Base-by-base conservation (phyloP, 345 rosid species). In the Camelina neglecta region DNA sequence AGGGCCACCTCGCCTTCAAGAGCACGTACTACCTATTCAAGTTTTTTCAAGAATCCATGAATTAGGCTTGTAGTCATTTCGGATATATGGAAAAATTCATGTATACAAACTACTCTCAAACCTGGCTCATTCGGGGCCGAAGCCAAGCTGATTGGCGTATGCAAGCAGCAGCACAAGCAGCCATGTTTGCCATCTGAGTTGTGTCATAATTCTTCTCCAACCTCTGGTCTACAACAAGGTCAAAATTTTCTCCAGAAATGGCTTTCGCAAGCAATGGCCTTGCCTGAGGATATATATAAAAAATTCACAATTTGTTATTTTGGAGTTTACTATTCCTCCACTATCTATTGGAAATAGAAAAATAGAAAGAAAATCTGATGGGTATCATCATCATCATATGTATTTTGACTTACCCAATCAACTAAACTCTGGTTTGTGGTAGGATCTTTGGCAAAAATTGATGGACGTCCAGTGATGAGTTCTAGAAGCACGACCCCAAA, bases 41-140 rank as follows among this genome's bases (percentile, higher is more conserved):
- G 51, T 62, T 21, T 13, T 49, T 15, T 6, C 48, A 24, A 42
- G 62, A 63, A 38, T 49, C 0, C 1, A 20, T 33, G 49, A 16
- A 49, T 7, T 15, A 47, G 35, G 31, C 44, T 2, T 42, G 10
- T 67, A 0, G 0, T 33, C 26, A 29, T 57, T 20, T 9, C 3
- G 5, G 23, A 62, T 39, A 56, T 2, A 6, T 2, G 0, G 9
- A 54, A 2, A 2, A 9, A n/a, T 64, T 7, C 42, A 16, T 0
- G 31, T 66, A 3, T 18, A 0, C 11, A n/a, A 50, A 51, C 47
- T 49, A 50, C 13, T 36, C 21, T 51, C 24, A 33, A 78, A 91
- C 97, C 95, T 89, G 95, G 83, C 91, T 88, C 89, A 85, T 89
- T 5, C 87, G 85, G 5, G 92, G 96, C 1, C 96, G 84, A 42